A percentile compares a stretch with the other conserved stretches of the same genome.
Conservation (phyloP, 495 filamentous ascomycete species). For the Aspergillus bridgeri region DNA sequence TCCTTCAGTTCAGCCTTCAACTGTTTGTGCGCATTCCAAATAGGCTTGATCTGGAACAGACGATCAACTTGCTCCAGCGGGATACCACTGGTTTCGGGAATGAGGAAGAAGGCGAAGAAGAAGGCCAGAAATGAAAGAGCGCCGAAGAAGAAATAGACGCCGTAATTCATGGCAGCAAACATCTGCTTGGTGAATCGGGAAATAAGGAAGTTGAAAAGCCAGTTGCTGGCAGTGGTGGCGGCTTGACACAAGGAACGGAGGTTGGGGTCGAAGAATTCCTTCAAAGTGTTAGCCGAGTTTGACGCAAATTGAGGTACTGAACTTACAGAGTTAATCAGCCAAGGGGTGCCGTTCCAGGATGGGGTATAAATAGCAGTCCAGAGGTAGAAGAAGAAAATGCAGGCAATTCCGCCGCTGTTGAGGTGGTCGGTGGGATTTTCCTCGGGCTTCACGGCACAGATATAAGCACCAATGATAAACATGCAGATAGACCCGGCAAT, state of each 20-base stretch:
- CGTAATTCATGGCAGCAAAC: slow-evolving; percentile 65
- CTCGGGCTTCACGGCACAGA: slow-evolving; percentile 59
- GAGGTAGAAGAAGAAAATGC: slow-evolving; percentile 74
- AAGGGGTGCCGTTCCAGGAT: slow-evolving; percentile 68
- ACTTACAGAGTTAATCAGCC: slow-evolving; percentile 55
- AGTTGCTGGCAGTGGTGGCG: slow-evolving; percentile 64
- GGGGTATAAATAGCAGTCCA: slow-evolving; percentile 74
- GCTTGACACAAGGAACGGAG: slow-evolving; percentile 66
- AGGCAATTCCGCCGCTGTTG: slow-evolving; percentile 56
- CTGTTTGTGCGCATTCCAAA: slow-evolving; percentile 49
- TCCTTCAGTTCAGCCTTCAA: slow-evolving; percentile 29
- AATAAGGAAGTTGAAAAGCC: slow-evolving; percentile 75
- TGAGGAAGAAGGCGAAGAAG: slow-evolving; percentile 62
- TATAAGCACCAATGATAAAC: slow-evolving; percentile 66
- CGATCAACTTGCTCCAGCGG: slow-evolving; percentile 49
- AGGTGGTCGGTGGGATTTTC: slow-evolving; percentile 38
- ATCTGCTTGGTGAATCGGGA: slow-evolving; percentile 70
- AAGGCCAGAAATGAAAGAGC: slow-evolving; percentile 62
- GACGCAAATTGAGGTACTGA: neutral
- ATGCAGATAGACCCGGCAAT: slow-evolving; percentile 66
- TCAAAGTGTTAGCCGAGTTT: slow-evolving; percentile 11
- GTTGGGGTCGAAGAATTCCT: slow-evolving; percentile 59
- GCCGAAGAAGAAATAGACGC: slow-evolving; percentile 77
- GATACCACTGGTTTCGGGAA: slow-evolving; percentile 63
- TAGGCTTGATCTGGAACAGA: slow-evolving; percentile 55